Base-by-base conservation (phyloP, 1,139 yeast genomes). In the Cylindricascospora bacillispora region DNA sequence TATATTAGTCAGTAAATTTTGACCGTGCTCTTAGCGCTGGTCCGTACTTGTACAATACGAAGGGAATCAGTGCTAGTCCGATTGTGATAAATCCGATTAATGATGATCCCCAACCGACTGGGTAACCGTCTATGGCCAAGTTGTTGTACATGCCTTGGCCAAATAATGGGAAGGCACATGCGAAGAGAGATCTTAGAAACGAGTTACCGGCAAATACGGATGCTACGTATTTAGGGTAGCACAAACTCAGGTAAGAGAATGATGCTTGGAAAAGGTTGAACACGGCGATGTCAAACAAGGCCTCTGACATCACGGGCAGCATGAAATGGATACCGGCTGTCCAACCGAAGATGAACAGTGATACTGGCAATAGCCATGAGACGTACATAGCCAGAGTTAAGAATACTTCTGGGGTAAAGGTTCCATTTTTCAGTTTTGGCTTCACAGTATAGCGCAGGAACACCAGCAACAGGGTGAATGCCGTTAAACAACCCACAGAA, bases 181-280 rank as follows among this genome's bases (percentile, higher is more conserved):
- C 38, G 25, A 56, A 44, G 9, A 24, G 17, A 1, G 74, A 60
- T 41, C 78, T 59, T 40, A 62, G 60, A 32, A 70, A 55, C 10
- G 63, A 70, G 41, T 70, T 70, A 15, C 71, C 65, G 2, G 77
- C 76, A 47, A 68, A 71, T 2, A 68, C 76, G 1, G 78, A 69
- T 0, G 77, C 79, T 43, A 66, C 49, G 41, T 60, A 65, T 32
- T 58, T 49, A 31, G 49, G 57, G 45, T 61, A 65, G 2, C 57
- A 55, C 26, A 44, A 36, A 3, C 51, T 49, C 28, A 54, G 33
- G 34, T 54, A 55, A 25, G 52, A 47, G 29, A 49, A 47, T n/a
- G 49, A 41, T 3, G 52, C 39, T 43, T 63, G 70, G 56, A 63
- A 65, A 22, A 65, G 45, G 16, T 61, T 40, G 44, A 65, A 61